phyloP scores from a whole-genome alignment of 2,329 filamentous ascomycete species.

The Alternaria atra region DNA sequence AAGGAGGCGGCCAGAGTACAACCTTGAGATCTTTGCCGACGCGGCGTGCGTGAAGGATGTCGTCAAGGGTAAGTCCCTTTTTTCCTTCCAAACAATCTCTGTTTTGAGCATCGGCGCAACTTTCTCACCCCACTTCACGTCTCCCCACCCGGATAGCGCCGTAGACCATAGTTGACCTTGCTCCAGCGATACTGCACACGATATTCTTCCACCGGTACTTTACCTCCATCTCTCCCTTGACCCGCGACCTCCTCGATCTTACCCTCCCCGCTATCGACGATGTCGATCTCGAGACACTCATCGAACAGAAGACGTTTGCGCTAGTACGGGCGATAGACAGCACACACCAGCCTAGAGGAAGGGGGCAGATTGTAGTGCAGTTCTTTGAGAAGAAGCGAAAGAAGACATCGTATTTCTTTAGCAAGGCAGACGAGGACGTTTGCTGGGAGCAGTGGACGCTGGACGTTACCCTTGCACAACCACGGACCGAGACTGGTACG shows the following conservation, averaged over 20 bases:
- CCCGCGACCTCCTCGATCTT: conserved; percentile 88
- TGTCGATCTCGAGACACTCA: conserved; percentile 89
- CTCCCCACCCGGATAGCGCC: conserved; percentile 13
- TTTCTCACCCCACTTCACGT: conserved; percentile 15
- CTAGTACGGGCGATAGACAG: conserved; percentile 79
- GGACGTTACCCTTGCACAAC: conserved; percentile 90
- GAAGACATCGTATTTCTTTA: conserved; percentile 73
- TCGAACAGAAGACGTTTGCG: conserved; percentile 83
- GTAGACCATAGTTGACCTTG: conserved; percentile 18
- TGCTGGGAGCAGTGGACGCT: conserved; percentile 98
- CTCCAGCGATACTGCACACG: conserved; percentile 84
- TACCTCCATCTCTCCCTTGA: conserved; percentile 80
- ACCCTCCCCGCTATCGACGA: conserved; percentile 90
- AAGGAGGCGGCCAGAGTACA: conserved; percentile 82
- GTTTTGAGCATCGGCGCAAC: conserved; percentile 8
- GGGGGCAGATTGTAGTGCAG: conserved; percentile 84
- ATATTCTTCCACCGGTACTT: conserved; percentile 99
- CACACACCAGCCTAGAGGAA: conserved; percentile 65
- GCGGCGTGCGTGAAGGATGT: conserved; percentile 89
- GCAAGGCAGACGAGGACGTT: conserved; percentile 86
- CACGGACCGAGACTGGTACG: conserved; percentile 85
- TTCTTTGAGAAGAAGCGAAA: conserved; percentile 93
- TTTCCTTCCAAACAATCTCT: conserved; percentile 7
- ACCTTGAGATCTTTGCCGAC: conserved; percentile 92
- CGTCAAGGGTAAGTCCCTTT: conserved; percentile 76